Percentiles rank a stretch among this genome's conserved stretches.
phyloP scores from a whole-genome alignment of 169 alveolate genomes.

The Besnoitia besnoiti region DNA sequence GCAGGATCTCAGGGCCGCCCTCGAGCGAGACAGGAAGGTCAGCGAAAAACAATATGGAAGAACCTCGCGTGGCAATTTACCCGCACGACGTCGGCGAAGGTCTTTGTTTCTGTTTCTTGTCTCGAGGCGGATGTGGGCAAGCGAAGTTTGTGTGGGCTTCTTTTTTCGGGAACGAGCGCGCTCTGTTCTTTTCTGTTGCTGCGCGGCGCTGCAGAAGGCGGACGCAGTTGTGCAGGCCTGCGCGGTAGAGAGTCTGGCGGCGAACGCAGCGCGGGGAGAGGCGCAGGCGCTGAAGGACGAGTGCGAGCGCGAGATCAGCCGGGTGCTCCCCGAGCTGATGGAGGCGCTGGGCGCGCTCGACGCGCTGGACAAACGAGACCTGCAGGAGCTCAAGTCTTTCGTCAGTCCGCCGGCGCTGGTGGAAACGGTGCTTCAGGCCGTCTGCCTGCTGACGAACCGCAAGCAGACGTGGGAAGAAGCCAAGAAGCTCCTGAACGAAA shows the following conservation, averaged over 20 bases:
- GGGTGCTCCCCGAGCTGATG: conserved; percentile 89
- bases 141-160: too few relatives aligned
- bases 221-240: conserved; percentile 64
- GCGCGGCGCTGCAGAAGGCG: conserved; percentile 60
- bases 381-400: conserved; percentile 88
- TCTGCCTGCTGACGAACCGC: conserved; percentile 84
- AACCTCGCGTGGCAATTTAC: too few relatives aligned
- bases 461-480: conserved; percentile 91
- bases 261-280: conserved; percentile 33
- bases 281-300: conserved; percentile 52
- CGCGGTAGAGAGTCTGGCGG: conserved; percentile 62
- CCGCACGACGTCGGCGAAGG: too few relatives aligned
- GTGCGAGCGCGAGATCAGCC: conserved; percentile 84
- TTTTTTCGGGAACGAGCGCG: too few relatives aligned
- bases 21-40: conserved; percentile 75
- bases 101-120: too few relatives aligned
- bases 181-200: neutral
- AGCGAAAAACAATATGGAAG: neutral
- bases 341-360: conserved; percentile 90
- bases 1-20: conserved; percentile 16
- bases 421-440: conserved; percentile 85
- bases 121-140: too few relatives aligned
- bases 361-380: conserved; percentile 88
- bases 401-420: conserved; percentile 90
- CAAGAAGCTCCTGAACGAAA: conserved; percentile 86